phyloP scores from a whole-genome alignment of 371 early-diverging fungal species.

The Mucor circinelloides region DNA sequence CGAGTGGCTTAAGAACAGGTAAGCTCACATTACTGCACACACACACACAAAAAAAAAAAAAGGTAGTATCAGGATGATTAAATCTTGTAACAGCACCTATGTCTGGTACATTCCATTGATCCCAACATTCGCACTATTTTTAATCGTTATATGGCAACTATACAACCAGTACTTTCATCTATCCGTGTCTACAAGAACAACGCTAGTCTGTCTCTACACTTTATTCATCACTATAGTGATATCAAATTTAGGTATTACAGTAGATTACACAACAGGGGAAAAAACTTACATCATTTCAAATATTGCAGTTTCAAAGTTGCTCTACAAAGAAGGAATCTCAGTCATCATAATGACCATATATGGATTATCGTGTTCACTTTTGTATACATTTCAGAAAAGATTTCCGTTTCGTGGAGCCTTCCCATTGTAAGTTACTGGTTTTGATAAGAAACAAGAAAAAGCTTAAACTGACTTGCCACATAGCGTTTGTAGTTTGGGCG shows the following conservation, averaged over 20 bases:
- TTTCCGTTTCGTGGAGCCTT: slow-evolving; percentile 24
- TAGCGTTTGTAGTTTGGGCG: slow-evolving; percentile 28
- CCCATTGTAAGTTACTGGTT: slow-evolving; percentile 28
- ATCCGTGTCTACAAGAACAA: neutral
- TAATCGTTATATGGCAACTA: slow-evolving; percentile 23
- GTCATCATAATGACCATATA: slow-evolving; percentile 22
- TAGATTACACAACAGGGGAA: slow-evolving; percentile 1
- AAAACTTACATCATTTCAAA: neutral
- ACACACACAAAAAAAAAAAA: too few species aligned
- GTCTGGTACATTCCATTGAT: slow-evolving; percentile 23
- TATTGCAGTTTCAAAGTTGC: slow-evolving; percentile 23
- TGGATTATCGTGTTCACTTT: slow-evolving; percentile 13
- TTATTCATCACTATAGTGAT: slow-evolving; percentile 10
- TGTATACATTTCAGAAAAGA: slow-evolving; percentile 23
- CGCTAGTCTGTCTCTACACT: slow-evolving; percentile 2
- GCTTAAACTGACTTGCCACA: neutral
- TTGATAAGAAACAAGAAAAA: neutral
- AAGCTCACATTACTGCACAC: neutral
- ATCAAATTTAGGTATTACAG: slow-evolving; percentile 13
- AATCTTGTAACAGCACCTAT: slow-evolving; percentile 7
- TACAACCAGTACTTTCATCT: slow-evolving; percentile 20
- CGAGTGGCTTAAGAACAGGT: slow-evolving; percentile 28
- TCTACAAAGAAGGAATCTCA: slow-evolving; percentile 20
- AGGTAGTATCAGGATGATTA: neutral
- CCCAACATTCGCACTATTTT: slow-evolving; percentile 6